A percentile compares a stretch with the other conserved stretches of the same genome.
Evolutionary conservation across 2,329 filamentous ascomycete species (phyloP).

Genomic region (Hypoxylon sp.): DNA sequence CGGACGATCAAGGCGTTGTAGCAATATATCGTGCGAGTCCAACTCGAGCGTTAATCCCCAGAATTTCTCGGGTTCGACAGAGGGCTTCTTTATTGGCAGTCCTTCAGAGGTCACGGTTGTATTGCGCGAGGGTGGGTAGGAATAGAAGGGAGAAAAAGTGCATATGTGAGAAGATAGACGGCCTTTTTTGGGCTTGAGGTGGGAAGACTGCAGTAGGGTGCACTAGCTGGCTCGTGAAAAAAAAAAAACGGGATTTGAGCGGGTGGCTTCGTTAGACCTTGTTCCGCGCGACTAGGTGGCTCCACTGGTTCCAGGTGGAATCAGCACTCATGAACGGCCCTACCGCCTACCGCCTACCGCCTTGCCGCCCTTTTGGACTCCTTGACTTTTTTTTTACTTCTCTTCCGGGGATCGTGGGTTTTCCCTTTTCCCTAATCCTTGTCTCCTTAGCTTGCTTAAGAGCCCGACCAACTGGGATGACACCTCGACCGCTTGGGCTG

Average conservation of each 20-base stretch:
- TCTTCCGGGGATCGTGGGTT: slow-evolving; percentile 28
- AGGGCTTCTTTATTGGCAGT: slow-evolving; percentile 40
- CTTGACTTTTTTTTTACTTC: slow-evolving; percentile 23
- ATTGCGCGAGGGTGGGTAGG: slow-evolving; percentile 50
- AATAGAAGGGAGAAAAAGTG: slow-evolving; percentile 36
- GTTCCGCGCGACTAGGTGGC: slow-evolving; percentile 31
- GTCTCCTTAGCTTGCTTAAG: slow-evolving; percentile 35
- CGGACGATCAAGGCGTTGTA: slow-evolving; percentile 40
- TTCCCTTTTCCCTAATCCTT: slow-evolving; percentile 35
- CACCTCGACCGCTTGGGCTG: slow-evolving; percentile 41
- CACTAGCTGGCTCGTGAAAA: slow-evolving; percentile 38
- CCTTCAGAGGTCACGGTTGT: slow-evolving; percentile 40
- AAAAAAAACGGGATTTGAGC: slow-evolving; percentile 40
- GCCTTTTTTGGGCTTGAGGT: slow-evolving; percentile 27
- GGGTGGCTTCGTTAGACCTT: slow-evolving; percentile 40
- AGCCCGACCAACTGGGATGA: slow-evolving; percentile 47
- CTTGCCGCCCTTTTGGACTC: slow-evolving; percentile 24
- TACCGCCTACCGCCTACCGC: slow-evolving; percentile 42
- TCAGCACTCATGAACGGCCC: slow-evolving; percentile 32
- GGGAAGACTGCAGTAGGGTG: slow-evolving; percentile 29
- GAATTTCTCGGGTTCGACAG: slow-evolving; percentile 33
- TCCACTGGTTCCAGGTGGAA: slow-evolving; percentile 37
- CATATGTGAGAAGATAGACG: slow-evolving; percentile 38
- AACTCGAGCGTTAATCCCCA: slow-evolving; percentile 38
- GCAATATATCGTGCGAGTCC: slow-evolving; percentile 46